phyloP scores from a whole-genome alignment of 208 protist species.

The Trypanosoma brucei region DNA sequence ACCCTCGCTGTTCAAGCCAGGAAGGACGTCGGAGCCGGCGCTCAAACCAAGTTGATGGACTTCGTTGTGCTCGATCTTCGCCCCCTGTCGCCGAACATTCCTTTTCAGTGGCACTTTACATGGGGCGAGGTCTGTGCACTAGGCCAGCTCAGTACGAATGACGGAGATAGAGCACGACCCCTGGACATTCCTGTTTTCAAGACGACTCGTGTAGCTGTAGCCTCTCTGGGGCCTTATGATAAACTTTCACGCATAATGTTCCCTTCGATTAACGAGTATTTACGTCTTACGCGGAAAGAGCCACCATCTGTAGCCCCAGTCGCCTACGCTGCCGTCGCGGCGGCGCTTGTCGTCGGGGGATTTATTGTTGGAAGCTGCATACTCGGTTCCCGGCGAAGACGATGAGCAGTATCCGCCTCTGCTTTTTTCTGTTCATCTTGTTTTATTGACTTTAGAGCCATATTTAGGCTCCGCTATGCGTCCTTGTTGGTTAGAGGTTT shows the following conservation, averaged over 20 bases:
- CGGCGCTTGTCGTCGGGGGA: neutral
- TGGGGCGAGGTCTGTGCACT: conserved; percentile 43
- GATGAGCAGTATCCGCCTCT: neutral
- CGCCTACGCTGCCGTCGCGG: neutral
- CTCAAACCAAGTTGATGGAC: neutral
- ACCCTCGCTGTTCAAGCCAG: conserved; percentile 21
- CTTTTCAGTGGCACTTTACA: conserved; percentile 38
- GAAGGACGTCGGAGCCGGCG: neutral
- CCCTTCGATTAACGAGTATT: conserved; percentile 24
- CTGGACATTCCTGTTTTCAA: conserved; percentile 28
- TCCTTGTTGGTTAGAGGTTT: no score
- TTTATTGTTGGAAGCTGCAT: conserved; percentile 4
- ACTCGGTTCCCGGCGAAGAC: neutral
- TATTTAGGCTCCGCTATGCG: no score
- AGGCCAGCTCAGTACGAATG: conserved; percentile 23
- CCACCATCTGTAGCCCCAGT: no score
- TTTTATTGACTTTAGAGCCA: no score
- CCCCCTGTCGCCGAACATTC: conserved; percentile 28
- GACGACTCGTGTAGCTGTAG: conserved; percentile 17
- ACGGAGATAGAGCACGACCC: neutral
- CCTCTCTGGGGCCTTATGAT: conserved; percentile 29
- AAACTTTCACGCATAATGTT: conserved; percentile 25
- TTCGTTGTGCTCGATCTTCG: conserved; percentile 36
- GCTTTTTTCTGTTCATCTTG: no score
- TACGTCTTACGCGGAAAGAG: neutral